These are phyloP conservation scores for Penicillium lividum DNA, from an alignment of 495 filamentous ascomycete genomes.

Conservation along the genomic window DNA sequence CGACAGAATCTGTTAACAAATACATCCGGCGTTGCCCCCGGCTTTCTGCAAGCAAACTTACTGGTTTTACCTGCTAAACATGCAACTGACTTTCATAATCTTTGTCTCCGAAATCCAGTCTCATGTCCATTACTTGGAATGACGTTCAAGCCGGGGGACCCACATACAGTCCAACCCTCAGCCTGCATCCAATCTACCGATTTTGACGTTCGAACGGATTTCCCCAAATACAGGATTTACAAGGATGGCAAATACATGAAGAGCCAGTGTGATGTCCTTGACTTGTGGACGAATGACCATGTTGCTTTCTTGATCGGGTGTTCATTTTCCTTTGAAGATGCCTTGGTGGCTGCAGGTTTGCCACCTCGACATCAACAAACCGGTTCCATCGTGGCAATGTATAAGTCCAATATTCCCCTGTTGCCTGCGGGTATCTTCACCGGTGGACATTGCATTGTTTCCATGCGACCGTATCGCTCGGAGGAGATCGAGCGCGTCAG, in stretches of 20 bases:
- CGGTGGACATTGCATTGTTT: conserved; percentile 48
- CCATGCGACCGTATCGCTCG: conserved; percentile 53
- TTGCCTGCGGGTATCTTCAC: conserved; percentile 55
- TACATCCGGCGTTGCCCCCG: conserved; percentile 53
- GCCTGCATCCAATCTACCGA: conserved; percentile 30
- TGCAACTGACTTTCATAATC: conserved; percentile 51
- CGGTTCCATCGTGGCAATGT: conserved; percentile 52
- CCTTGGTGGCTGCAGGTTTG: conserved; percentile 45
- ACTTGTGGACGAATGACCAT: conserved; percentile 51
- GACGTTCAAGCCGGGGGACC: conserved; percentile 20
- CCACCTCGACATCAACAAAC: conserved; percentile 43
- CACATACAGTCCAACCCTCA: conserved; percentile 20
- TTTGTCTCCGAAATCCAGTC: conserved; percentile 58
- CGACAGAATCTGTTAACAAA: conserved; percentile 41
- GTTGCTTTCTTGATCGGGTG: conserved; percentile 60
- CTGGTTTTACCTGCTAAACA: conserved; percentile 53
- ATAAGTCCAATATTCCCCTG: conserved; percentile 50
- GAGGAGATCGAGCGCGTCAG: conserved; percentile 49
- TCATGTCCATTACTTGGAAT: conserved; percentile 56
- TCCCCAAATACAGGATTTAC: conserved; percentile 57
- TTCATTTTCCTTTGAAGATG: conserved; percentile 56
- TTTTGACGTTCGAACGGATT: conserved; percentile 54
- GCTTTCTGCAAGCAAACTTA: conserved; percentile 59
- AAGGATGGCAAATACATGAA: conserved; percentile 31
- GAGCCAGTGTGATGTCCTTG: conserved; percentile 34